Base-by-base conservation (phyloP, 148 eudicot genomes). In the Polygonum aviculare region DNA sequence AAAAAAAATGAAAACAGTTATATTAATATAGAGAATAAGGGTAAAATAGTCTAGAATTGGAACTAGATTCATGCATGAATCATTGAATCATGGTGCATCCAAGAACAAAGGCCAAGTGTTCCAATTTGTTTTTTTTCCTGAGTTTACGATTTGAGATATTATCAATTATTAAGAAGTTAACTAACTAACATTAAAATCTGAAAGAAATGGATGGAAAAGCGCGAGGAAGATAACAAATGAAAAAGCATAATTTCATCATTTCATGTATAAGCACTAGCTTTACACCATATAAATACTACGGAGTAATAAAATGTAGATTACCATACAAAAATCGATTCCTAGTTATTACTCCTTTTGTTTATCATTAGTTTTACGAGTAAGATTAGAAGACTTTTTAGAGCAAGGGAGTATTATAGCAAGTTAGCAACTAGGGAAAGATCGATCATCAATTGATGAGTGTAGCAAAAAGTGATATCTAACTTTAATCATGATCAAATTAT, bases 401-500 rank as follows among this genome's bases (percentile, higher is more conserved):
- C 26, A 26, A 26, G 36, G 67, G 35, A 60, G 67, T 22, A 60
- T 60, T 22, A 15, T 3, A 60, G 10, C 0, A 22, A 60, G 26
- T 36, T 26, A 22, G 26, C 67, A 22, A 22, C 26, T 60, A 15
- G 8, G 35, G 67, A 22, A 59, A 59, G 67, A 60, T 60, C 26
- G 36, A n/a, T 55, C 10, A 60, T 55, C 10, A 60, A 60, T 22
- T 60, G 67, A 60, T 60, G 26, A 60, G 67, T 33, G 26, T 60
- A 15, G 67, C 62, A 60, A 60, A 60, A 60, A 12, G 67, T 60
- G 67, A 60, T 26, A 22, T 60, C 67, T 26, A 60, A 60, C 67
- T 60, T 60, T 60, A 60, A 26, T 60, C 67, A 60, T 60, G 67
- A 21, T 26, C 67, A 60, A 60, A 60, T 60, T 60, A 60, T 26